Evolutionary conservation across 371 early-diverging fungal genomes (phyloP), one percentile per base, ranked within the genome.

Genomic region (Polyrhizophydium stewartii): DNA sequence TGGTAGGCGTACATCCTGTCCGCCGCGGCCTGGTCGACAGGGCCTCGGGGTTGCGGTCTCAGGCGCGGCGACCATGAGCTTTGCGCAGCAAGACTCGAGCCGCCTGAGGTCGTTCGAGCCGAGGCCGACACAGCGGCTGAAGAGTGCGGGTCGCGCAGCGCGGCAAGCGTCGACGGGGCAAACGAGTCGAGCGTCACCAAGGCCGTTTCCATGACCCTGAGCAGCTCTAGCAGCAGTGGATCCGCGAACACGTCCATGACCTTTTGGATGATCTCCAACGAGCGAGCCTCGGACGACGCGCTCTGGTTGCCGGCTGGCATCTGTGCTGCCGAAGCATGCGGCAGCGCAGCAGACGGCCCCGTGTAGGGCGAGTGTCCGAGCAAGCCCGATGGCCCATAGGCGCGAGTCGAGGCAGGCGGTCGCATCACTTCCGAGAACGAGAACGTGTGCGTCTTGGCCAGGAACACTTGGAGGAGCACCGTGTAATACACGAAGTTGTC

Each of bases 401-500:
- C 3, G 35, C 35, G 35, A 3, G 35, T 7, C 35, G 35, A 35
- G 3, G 35, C 7, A 3, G 35, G 35, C 35, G 3, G 35, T 3
- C 35, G 35, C 3, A 35, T 3, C 7, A 7, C 35, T 3, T 5
- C 24, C 3, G 24, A 3, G 24, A 53, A 53, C 19, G 53, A n/a
- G 10, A 53, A n/a, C 35, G 25, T 16, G 21, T 53, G 53, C n/a
- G 35, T 27, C 32, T 53, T 53, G 13, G 6, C 5, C 12, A 53
- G 30, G 24, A 53, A 53, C 24, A 25, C n/a, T 7, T 53, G 53
- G 5, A 53, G 53, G 13, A 53, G 35, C 9, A 53, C 7, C 5
- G 53, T 30, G 53, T 53, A 53, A 27, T 53, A 53, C 5, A 31
- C 53, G 25, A 53, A 53, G 35, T 53, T 53, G 30, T 53, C 53